These are phyloP conservation scores for Primulina tabacum DNA, from an alignment of 257 asterid species.

Conservation along the genomic window DNA sequence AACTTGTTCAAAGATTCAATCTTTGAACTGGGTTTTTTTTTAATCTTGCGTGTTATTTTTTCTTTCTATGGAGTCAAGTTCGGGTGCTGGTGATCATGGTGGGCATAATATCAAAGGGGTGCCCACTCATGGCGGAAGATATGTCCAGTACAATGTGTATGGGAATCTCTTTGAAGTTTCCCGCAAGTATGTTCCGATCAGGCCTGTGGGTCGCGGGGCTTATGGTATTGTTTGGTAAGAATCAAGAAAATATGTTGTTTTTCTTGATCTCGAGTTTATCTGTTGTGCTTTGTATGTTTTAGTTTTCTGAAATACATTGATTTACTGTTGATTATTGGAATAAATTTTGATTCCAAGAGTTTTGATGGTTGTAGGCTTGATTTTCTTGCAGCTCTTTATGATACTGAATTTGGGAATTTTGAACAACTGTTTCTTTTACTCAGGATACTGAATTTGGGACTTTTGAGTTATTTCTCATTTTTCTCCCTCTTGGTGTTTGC, in stretches of 20 bases:
- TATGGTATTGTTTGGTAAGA: constrained; percentile 75
- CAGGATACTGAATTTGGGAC: not conserved
- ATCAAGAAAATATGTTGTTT: not conserved
- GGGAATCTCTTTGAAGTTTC: constrained; percentile 79
- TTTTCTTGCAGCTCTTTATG: not conserved
- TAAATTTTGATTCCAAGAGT: not conserved
- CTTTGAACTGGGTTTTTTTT: constrained; percentile 31
- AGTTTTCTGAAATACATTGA: not conserved
- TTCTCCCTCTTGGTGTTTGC: not conserved
- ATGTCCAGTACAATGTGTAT: constrained; percentile 70
- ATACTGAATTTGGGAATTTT: not conserved
- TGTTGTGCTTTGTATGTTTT: not conserved
- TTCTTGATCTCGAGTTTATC: constrained; percentile 6
- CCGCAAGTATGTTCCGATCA: constrained; percentile 60
- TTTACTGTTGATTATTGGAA: not conserved
- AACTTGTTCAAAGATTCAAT: constrained; percentile 18
- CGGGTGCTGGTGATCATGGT: constrained; percentile 60
- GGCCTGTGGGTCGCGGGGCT: constrained; percentile 89
- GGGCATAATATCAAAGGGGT: constrained; percentile 55
- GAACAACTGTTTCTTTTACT: not conserved
- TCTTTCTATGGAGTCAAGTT: constrained; percentile 52
- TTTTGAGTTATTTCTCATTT: not conserved
- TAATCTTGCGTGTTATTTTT: not conserved
- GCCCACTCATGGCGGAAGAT: constrained; percentile 69
- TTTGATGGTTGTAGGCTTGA: not conserved